These are phyloP conservation scores for Fusarium brevicatenulatum DNA, from an alignment of 2,329 filamentous ascomycete genomes.

Conservation along the genomic window DNA sequence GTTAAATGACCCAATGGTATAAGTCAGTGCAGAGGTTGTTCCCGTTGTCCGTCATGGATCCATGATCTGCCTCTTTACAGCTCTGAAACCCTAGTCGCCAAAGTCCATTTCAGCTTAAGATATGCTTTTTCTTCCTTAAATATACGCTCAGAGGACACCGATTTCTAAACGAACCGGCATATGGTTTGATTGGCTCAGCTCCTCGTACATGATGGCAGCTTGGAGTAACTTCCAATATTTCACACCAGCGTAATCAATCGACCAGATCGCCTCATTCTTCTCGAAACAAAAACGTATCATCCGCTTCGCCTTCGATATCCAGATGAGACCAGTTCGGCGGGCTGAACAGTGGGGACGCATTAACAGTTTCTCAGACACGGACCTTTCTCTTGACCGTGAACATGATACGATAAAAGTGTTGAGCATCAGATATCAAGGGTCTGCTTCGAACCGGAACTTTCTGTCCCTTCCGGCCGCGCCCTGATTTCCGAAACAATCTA, in stretches of 20 bases:
- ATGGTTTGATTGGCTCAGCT: not conserved
- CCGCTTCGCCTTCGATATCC: slow-evolving; percentile 6
- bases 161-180: slow-evolving; percentile 2
- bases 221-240: not conserved
- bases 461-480: not conserved
- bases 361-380: slow-evolving; percentile 20
- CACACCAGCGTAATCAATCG: not conserved
- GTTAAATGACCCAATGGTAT: slow-evolving; percentile 3
- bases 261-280: slow-evolving; percentile 1
- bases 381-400: slow-evolving; percentile 10
- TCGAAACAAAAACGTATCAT: not conserved
- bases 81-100: slow-evolving; percentile 18
- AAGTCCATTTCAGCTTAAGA: not conserved
- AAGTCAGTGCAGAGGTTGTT: slow-evolving; percentile 3
- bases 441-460: slow-evolving; percentile 9
- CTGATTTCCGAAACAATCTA: slow-evolving; percentile 18
- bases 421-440: not conserved
- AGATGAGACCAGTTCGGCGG: not conserved
- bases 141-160: not conserved
- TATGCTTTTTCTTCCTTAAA: not conserved
- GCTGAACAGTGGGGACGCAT: slow-evolving; percentile 14
- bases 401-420: slow-evolving; percentile 5
- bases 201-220: not conserved
- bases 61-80: slow-evolving; percentile 7
- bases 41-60: slow-evolving; percentile 2